Percentiles rank a stretch among this genome's conserved stretches.
These are phyloP conservation scores for Dothiorella sarmentorum DNA, from an alignment of 2,329 filamentous ascomycete species.

Conservation along the genomic window DNA sequence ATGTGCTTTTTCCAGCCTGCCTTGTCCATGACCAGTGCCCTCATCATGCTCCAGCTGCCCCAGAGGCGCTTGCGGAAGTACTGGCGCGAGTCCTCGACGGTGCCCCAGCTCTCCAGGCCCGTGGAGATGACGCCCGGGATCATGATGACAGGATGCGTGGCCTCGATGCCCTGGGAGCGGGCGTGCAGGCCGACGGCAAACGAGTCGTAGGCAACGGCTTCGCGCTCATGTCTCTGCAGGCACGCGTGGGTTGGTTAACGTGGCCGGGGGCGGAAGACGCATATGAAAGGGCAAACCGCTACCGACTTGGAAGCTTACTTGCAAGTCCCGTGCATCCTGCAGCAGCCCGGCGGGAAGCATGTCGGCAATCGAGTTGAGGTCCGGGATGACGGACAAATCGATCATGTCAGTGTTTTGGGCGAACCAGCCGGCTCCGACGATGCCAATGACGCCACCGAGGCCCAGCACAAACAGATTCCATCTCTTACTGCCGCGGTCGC, in stretches of 20 bases:
- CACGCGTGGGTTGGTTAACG: background rate
- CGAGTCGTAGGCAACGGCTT: slow-evolving; percentile 86
- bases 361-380: slow-evolving; percentile 75
- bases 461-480: slow-evolving; percentile 79
- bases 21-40: slow-evolving; percentile 87
- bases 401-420: slow-evolving; percentile 87
- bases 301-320: slow-evolving; percentile 53
- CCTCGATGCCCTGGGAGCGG: slow-evolving; percentile 72
- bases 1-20: slow-evolving; percentile 93
- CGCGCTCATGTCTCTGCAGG: slow-evolving; percentile 74
- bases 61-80: slow-evolving; percentile 95
- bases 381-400: slow-evolving; percentile 68
- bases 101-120: slow-evolving; percentile 94
- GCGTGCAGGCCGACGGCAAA: slow-evolving; percentile 88
- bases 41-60: slow-evolving; percentile 99
- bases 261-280: background rate
- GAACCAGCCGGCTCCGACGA: slow-evolving; percentile 86
- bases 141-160: slow-evolving; percentile 91
- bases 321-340: slow-evolving; percentile 78
- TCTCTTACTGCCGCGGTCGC: slow-evolving; percentile 54
- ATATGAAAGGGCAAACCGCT: background rate
- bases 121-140: slow-evolving; percentile 97
- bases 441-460: slow-evolving; percentile 83
- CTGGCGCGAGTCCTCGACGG: slow-evolving; percentile 69
- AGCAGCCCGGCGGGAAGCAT: slow-evolving; percentile 82